Percentiles rank a stretch among this genome's conserved stretches.
Conservation (phyloP, 208 protist genomes). For the Porcisia hertigi region DNA sequence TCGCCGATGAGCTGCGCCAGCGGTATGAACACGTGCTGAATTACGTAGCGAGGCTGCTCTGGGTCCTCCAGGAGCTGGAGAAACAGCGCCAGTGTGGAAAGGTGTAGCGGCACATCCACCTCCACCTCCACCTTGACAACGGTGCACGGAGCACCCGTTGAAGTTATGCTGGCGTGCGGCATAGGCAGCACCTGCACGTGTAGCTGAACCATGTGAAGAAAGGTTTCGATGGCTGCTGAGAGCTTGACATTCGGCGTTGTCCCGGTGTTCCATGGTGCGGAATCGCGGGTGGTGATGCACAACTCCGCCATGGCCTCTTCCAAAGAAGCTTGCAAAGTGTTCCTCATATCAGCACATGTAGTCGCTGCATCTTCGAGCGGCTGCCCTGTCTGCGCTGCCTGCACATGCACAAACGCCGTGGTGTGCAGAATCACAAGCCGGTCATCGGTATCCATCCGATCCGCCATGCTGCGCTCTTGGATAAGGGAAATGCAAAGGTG, state of each 20-base stretch:
- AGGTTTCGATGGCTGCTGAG: conserved; percentile 46
- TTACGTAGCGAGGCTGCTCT: conserved; percentile 40
- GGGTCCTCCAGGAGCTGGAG: conserved; percentile 29
- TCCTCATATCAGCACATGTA: conserved; percentile 26
- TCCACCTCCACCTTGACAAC: conserved; percentile 29
- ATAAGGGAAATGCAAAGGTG: conserved; percentile 26
- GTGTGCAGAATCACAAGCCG: conserved; percentile 44
- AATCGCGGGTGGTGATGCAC: conserved; percentile 24
- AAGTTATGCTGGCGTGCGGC: conserved; percentile 5
- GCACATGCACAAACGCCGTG: conserved; percentile 32
- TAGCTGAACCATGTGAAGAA: conserved; percentile 46
- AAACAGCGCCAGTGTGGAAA: conserved; percentile 44
- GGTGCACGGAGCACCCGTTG: conserved; percentile 12
- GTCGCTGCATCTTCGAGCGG: conserved; percentile 25
- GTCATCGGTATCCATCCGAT: conserved; percentile 26
- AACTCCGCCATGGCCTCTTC: conserved; percentile 11
- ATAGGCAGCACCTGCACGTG: conserved; percentile 24
- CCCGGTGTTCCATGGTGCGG: conserved; percentile 43
- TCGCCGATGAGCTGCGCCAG: conserved; percentile 27
- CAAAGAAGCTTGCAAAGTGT: conserved; percentile 22
- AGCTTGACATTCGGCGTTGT: conserved; percentile 30
- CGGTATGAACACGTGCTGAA: conserved; percentile 37
- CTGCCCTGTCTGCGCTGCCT: conserved; percentile 7
- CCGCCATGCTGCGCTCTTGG: conserved; percentile 34
- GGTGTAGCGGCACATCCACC: conserved; percentile 38